Evolutionary conservation across 1,284 basidiomycete species (phyloP).

Genomic region (Boletellus dicymbophilus): DNA sequence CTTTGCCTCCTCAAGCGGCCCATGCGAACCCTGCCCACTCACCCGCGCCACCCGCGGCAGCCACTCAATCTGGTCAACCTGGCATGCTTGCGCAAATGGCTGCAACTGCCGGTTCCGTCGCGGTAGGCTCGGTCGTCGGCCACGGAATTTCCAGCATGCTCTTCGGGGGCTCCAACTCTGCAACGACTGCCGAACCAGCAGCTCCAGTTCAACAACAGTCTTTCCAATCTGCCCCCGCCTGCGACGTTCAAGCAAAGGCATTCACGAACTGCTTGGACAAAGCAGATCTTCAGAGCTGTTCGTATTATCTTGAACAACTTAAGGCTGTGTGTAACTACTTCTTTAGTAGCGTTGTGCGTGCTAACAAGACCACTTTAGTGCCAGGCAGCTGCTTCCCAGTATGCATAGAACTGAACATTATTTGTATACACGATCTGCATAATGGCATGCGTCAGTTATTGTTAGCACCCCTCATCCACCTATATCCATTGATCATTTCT

Average conservation of each 20-base stretch:
- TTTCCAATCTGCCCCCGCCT: slow-evolving; percentile 46
- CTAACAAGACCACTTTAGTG: slow-evolving; percentile 46
- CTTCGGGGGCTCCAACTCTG: slow-evolving; percentile 62
- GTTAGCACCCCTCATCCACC: slow-evolving; percentile 3
- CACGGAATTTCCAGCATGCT: slow-evolving; percentile 86
- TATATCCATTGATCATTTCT: background rate
- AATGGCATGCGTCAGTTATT: slow-evolving; percentile 10
- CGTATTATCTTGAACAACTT: slow-evolving; percentile 83
- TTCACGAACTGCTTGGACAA: slow-evolving; percentile 80
- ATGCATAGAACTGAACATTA: slow-evolving; percentile 37
- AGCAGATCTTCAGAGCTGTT: slow-evolving; percentile 72
- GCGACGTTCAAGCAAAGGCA: slow-evolving; percentile 76
- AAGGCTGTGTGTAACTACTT: slow-evolving; percentile 63
- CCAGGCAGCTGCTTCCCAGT: slow-evolving; percentile 73
- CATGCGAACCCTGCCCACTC: slow-evolving; percentile 45
- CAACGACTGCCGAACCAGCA: slow-evolving; percentile 43
- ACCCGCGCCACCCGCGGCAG: slow-evolving; percentile 36
- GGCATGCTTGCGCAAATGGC: slow-evolving; percentile 84
- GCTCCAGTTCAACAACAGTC: slow-evolving; percentile 43
- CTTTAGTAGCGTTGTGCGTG: background rate
- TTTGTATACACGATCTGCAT: slow-evolving; percentile 6
- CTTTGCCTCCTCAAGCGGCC: slow-evolving; percentile 35
- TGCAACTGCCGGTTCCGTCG: slow-evolving; percentile 86
- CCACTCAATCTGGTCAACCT: slow-evolving; percentile 43
- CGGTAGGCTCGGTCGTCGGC: slow-evolving; percentile 81